Percentiles rank a stretch among this genome's conserved stretches.
These are phyloP conservation scores for Hypoxylon rubiginosum DNA, from an alignment of 2,329 filamentous ascomycete species.

Conservation along the genomic window DNA sequence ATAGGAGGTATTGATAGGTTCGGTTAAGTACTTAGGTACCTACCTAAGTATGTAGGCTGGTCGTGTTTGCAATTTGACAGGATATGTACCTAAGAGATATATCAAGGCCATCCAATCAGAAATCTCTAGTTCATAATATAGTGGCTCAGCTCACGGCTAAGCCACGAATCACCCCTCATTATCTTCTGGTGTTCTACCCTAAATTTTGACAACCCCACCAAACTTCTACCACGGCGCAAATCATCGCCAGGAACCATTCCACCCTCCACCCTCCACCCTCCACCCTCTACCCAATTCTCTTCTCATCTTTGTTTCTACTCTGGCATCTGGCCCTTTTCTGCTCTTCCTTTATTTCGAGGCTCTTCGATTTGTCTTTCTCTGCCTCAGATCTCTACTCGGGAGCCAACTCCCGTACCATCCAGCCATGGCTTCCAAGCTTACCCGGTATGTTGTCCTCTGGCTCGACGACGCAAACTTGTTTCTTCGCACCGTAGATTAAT, in stretches of 20 bases:
- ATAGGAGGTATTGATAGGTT: too few relatives aligned
- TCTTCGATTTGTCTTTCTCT: background rate
- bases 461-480: conserved; percentile 15
- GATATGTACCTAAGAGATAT: too few relatives aligned
- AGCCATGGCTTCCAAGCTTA: conserved; percentile 90
- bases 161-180: conserved; percentile 24
- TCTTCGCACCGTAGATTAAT: conserved; percentile 31
- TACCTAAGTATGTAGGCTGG: background rate
- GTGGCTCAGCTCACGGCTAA: conserved; percentile 10
- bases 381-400: conserved; percentile 4
- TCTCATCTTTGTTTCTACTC: background rate
- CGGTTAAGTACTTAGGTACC: too few relatives aligned
- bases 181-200: conserved; percentile 14
- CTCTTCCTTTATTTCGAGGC: background rate
- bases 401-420: conserved; percentile 9
- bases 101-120: conserved; percentile 12
- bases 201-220: conserved; percentile 22
- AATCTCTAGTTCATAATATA: conserved; percentile 18
- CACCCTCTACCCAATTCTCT: background rate
- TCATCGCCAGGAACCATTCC: conserved; percentile 14
- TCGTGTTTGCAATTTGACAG: background rate
- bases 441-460: conserved; percentile 74
- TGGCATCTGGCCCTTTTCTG: background rate
- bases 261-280: too few relatives aligned
- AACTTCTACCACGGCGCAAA: conserved; percentile 18